These are phyloP conservation scores for Solanum infundibuliforme DNA, from an alignment of 257 asterid species.

Conservation along the genomic window DNA sequence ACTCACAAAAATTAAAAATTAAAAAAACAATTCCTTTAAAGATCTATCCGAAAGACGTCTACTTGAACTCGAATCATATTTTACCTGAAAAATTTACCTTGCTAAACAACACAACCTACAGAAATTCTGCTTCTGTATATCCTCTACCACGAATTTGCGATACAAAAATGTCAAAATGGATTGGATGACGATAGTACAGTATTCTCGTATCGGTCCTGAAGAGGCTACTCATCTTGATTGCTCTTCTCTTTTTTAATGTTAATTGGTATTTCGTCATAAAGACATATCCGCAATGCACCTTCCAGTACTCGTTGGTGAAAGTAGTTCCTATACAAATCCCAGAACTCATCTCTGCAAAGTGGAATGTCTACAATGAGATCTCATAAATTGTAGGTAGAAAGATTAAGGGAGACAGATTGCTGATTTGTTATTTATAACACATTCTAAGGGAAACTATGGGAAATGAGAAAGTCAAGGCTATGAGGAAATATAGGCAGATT, in stretches of 20 bases:
- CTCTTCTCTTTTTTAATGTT: not conserved
- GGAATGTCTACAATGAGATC: not conserved
- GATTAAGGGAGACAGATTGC: not conserved
- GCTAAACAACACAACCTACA: not conserved
- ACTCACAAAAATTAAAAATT: not conserved
- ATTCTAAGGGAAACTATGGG: not conserved
- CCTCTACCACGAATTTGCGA: not conserved
- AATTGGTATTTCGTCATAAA: slow-evolving; percentile 42
- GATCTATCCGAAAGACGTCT: not conserved
- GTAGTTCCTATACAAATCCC: slow-evolving; percentile 70
- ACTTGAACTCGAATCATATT: not conserved
- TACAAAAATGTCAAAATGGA: not conserved
- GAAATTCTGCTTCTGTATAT: not conserved
- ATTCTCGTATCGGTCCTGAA: not conserved
- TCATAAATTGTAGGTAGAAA: not conserved
- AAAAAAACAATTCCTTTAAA: not conserved
- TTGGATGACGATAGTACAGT: not conserved
- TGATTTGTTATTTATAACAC: not conserved
- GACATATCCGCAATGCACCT: slow-evolving; percentile 58
- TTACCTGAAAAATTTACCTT: not conserved
- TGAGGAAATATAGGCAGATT: not conserved
- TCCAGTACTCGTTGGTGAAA: slow-evolving; percentile 58
- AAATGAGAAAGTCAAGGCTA: not conserved
- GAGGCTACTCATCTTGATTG: not conserved
- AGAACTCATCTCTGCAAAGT: slow-evolving; percentile 76